Evolutionary conservation across 2,329 filamentous ascomycete species (phyloP).

Genomic region (Tolypocladium tropicale): DNA sequence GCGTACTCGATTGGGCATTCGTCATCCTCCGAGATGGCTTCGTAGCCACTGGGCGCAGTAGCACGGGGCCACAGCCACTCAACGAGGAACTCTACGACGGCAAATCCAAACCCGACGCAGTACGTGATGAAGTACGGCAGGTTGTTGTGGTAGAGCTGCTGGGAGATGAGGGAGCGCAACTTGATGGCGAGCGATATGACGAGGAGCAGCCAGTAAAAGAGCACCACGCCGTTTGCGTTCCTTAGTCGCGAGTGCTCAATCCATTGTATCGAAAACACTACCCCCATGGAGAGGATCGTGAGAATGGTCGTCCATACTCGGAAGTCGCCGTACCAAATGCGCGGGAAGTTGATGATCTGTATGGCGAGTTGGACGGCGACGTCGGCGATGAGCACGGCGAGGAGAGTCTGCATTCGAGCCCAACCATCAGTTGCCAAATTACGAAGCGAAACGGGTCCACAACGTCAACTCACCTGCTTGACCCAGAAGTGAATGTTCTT

Average conservation of each 20-base stretch:
- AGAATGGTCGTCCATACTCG: slow-evolving; percentile 72
- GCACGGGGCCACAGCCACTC: slow-evolving; percentile 86
- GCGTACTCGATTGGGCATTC: slow-evolving; percentile 78
- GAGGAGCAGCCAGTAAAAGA: slow-evolving; percentile 89
- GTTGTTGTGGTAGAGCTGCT: slow-evolving; percentile 56
- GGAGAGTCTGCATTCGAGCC: slow-evolving; percentile 34
- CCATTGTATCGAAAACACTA: slow-evolving; percentile 76
- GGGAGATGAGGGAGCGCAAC: slow-evolving; percentile 73
- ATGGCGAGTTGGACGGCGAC: slow-evolving; percentile 63
- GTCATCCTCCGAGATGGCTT: slow-evolving; percentile 46
- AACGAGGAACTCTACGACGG: slow-evolving; percentile 59
- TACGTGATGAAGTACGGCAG: slow-evolving; percentile 71
- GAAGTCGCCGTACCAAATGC: slow-evolving; percentile 71
- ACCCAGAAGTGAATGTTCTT: slow-evolving; percentile 91
- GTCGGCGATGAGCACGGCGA: slow-evolving; percentile 58
- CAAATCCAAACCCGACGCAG: slow-evolving; percentile 59
- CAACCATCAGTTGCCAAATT: not conserved
- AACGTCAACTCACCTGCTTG: slow-evolving; percentile 57
- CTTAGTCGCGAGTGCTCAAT: slow-evolving; percentile 74
- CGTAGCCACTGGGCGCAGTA: slow-evolving; percentile 42
- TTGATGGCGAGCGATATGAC: slow-evolving; percentile 71
- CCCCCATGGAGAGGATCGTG: slow-evolving; percentile 59
- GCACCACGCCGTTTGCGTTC: slow-evolving; percentile 75
- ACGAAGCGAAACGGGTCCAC: not conserved
- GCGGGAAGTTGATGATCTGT: slow-evolving; percentile 60